Evolutionary conservation across 2,329 filamentous ascomycete genomes (phyloP).

Genomic region (Phialophora tarda): DNA sequence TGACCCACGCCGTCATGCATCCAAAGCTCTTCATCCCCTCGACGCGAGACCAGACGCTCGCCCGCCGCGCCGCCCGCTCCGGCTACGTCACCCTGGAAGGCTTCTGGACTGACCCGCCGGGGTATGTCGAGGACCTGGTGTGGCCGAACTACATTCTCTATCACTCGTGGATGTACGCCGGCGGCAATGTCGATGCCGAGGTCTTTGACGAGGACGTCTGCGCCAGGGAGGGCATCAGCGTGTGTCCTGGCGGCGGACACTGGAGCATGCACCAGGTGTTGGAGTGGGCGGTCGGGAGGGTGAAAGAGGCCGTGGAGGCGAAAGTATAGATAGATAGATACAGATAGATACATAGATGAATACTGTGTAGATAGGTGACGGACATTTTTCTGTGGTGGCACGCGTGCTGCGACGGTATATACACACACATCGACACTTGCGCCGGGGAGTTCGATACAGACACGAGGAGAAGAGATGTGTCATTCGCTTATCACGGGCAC

Average conservation of each 20-base stretch:
- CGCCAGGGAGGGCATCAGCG: slow-evolving; percentile 40
- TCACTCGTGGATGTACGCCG: slow-evolving; percentile 70
- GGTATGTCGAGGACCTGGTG: slow-evolving; percentile 91
- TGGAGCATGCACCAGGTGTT: slow-evolving; percentile 67
- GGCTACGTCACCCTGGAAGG: slow-evolving; percentile 67
- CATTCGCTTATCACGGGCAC: background rate
- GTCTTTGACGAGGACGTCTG: slow-evolving; percentile 25
- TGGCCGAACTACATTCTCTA: slow-evolving; percentile 92
- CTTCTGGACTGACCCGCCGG: slow-evolving; percentile 94
- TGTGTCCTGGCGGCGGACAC: slow-evolving; percentile 55
- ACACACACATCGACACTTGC: too few relatives aligned
- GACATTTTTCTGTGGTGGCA: too few relatives aligned
- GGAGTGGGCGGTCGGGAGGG: slow-evolving; percentile 69
- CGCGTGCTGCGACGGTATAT: too few relatives aligned
- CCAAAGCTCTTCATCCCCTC: slow-evolving; percentile 79
- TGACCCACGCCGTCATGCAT: slow-evolving; percentile 62
- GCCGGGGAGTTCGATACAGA: background rate
- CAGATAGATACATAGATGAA: background rate
- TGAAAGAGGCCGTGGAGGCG: slow-evolving; percentile 55
- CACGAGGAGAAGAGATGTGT: background rate
- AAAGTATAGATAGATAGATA: background rate
- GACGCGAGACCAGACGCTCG: slow-evolving; percentile 58
- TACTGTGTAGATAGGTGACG: background rate
- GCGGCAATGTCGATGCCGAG: slow-evolving; percentile 52
- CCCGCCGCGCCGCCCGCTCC: slow-evolving; percentile 48